Percentiles rank a stretch among this genome's conserved stretches.
Conservation (phyloP, 2,329 filamentous ascomycete species). For the Colletotrichum sp. region DNA sequence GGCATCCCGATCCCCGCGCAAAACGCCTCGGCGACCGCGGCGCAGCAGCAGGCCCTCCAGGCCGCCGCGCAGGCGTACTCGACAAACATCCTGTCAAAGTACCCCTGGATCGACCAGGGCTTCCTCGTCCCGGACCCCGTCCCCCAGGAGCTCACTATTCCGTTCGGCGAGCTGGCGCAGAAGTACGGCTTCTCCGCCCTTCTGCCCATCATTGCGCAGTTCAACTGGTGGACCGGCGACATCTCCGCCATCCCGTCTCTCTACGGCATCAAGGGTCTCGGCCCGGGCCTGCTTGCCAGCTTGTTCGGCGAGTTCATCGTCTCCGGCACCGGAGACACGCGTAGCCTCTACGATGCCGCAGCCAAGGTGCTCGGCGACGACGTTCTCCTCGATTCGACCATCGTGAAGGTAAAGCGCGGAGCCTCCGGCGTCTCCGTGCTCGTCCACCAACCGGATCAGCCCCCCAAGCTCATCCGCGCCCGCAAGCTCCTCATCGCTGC, state of each 20-base stretch:
- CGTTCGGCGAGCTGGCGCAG: constrained; percentile 45
- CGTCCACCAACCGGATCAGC: neutral
- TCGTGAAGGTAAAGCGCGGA: constrained; percentile 25
- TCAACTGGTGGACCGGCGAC: constrained; percentile 43
- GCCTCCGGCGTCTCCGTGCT: constrained; percentile 30
- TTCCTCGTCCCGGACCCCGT: constrained; percentile 46
- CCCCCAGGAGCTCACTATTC: constrained; percentile 46
- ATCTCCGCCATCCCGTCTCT: constrained; percentile 40
- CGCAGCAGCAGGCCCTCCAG: constrained; percentile 1
- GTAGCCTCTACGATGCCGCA: constrained; percentile 31
- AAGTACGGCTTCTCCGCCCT: constrained; percentile 44
- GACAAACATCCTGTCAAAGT: constrained; percentile 7
- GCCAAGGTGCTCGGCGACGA: constrained; percentile 29
- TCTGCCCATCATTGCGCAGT: constrained; percentile 35
- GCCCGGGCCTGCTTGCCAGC: constrained; percentile 22
- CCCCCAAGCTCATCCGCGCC: constrained; percentile 1
- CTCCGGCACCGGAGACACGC: constrained; percentile 24
- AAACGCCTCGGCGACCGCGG: neutral
- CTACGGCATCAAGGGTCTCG: constrained; percentile 42
- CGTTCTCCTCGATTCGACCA: constrained; percentile 29
- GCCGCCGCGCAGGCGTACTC: constrained; percentile 8
- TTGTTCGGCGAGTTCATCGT: constrained; percentile 26
- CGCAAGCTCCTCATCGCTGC: constrained; percentile 38
- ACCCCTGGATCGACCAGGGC: constrained; percentile 26
- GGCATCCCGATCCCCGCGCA: constrained; percentile 11